Evolutionary conservation across 2,329 filamentous ascomycete species (phyloP), one percentile per base, ranked within the genome.

Genomic region (Talaromyces albobiverticillius): DNA sequence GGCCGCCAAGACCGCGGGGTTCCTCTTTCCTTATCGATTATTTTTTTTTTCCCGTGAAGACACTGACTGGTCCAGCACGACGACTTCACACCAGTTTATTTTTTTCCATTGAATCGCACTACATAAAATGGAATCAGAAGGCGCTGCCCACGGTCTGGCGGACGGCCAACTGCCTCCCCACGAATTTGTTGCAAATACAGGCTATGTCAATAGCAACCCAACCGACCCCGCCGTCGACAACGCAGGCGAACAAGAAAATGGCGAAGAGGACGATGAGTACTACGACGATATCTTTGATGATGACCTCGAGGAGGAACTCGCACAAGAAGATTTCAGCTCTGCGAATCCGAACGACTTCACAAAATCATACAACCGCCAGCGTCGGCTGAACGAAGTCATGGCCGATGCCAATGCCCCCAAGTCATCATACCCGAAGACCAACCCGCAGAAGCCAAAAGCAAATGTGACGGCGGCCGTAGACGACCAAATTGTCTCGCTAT

Each of bases 291-390:
- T 82, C 25, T 78, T 78, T 53, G 46, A 49, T 11, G 49, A 53
- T 23, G 54, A 52, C 4, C 14, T 48, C 7, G 54, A 56, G 3
- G 76, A 79, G 40, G 79, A 84, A 14, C 62, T 84, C 22, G 76
- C 76, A 47, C 76, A 79, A 22, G 83, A 82, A 64, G 73, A 81
- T 16, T 76, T 84, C 46, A 76, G 77, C 7, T 78, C 82, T 0
- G 79, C 76, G 1, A 83, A 85, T 57, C 76, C 80, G 0, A 64
- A 81, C 36, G 89, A 95, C 70, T 82, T 90, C 54, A 91, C 90
- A 34, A 94, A 95, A 73, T 85, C 87, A 7, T 94, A 94, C 78
- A 96, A 96, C 70, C 87, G 91, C 57, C 90, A 95, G 69, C 82
- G 84, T 56, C 85, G 85, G 65, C 72, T 88, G 53, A 83, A 85